Conservation (phyloP, 441 rosid genomes). For the Rhodomyrtus psidioides region DNA sequence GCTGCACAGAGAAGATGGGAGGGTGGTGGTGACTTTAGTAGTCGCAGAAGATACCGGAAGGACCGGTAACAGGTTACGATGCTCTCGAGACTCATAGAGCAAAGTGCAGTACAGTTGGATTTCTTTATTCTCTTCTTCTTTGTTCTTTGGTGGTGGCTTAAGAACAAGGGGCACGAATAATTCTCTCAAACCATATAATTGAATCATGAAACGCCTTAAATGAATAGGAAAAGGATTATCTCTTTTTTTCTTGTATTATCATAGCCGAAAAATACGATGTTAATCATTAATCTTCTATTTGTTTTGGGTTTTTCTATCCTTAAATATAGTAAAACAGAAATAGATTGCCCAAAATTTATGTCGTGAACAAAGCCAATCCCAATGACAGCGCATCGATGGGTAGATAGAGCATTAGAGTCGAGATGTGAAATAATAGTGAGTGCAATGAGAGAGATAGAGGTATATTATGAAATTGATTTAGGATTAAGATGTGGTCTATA, state of each 20-base stretch:
- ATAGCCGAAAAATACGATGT: background rate
- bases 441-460: background rate
- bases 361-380: background rate
- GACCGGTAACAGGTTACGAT: background rate
- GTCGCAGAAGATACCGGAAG: background rate
- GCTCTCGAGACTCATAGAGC: background rate
- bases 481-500: background rate
- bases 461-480: background rate
- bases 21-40: background rate
- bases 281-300: background rate
- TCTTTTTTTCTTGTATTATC: background rate
- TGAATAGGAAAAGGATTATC: background rate
- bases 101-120: background rate
- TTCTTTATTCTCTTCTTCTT: no score
- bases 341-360: background rate
- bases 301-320: no score
- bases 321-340: background rate
- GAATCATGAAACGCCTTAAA: background rate
- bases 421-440: background rate
- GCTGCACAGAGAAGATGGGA: background rate
- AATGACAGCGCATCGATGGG: rapidly evolving
- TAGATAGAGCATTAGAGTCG: background rate
- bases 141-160: background rate
- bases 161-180: background rate
- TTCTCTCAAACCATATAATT: background rate